A percentile compares a stretch with the other conserved stretches of the same genome.
phyloP scores from a whole-genome alignment of 805 yeast species.

The Hanseniaspora singularis region DNA sequence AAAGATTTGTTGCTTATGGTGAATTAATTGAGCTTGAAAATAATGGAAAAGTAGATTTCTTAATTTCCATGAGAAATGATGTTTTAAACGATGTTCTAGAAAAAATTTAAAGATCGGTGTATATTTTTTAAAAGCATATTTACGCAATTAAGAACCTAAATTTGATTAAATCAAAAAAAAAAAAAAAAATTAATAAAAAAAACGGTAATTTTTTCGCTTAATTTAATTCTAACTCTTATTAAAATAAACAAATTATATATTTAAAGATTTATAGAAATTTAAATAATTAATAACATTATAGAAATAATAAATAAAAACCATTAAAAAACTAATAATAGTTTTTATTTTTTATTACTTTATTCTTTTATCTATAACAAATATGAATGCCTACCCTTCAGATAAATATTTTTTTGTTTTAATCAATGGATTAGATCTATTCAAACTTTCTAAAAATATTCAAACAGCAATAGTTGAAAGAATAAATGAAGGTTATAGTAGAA shows the following conservation, averaged over 20 bases:
- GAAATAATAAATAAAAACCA: too few species aligned
- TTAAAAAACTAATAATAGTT: too few species aligned
- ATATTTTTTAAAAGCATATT: too few species aligned
- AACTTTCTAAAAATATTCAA: slow-evolving; percentile 21
- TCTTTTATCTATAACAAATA: too few species aligned
- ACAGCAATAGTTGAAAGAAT: slow-evolving; percentile 26
- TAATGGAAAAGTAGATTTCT: not conserved
- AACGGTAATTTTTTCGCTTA: not conserved
- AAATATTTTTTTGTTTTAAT: slow-evolving; percentile 23
- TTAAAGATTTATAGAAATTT: too few species aligned
- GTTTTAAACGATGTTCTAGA: not conserved
- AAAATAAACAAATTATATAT: too few species aligned
- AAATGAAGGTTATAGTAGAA: slow-evolving; percentile 42
- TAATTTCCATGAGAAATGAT: not conserved
- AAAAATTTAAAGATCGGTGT: not conserved
- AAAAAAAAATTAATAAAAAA: not conserved
- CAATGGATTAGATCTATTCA: slow-evolving; percentile 26
- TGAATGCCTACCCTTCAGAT: not conserved
- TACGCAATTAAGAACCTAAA: not conserved
- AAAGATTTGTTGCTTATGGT: slow-evolving; percentile 3
- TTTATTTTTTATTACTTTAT: not conserved
- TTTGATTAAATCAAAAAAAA: not conserved
- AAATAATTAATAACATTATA: not conserved
- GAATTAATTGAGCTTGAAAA: slow-evolving; percentile 2
- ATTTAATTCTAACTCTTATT: too few species aligned